These are phyloP conservation scores for Lepidium aucheri DNA, from an alignment of 345 rosid species.

Conservation along the genomic window DNA sequence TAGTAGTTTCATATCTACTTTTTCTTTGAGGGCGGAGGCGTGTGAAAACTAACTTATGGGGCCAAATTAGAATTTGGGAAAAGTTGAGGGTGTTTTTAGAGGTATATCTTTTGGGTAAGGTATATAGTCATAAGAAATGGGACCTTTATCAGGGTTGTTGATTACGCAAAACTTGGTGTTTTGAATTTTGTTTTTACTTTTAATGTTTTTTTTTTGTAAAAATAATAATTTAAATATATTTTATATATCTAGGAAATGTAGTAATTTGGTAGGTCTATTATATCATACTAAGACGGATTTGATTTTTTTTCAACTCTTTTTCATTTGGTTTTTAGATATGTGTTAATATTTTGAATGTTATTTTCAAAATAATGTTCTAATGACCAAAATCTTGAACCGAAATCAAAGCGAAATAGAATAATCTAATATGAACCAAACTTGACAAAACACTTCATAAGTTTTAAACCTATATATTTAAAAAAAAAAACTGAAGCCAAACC, in stretches of 20 bases:
- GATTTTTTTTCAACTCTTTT: too few relatives aligned
- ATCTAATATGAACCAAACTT: too few relatives aligned
- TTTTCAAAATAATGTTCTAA: too few relatives aligned
- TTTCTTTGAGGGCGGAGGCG: not conserved
- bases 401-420: too few relatives aligned
- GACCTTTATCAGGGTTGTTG: not conserved
- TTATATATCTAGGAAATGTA: not conserved
- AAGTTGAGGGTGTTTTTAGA: conserved; percentile 1
- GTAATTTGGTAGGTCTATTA: not conserved
- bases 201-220: not conserved
- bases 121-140: not conserved
- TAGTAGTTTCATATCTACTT: not conserved
- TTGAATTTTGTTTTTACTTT: not conserved
- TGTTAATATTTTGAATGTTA: too few relatives aligned
- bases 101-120: not conserved
- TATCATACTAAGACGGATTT: too few relatives aligned
- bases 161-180: not conserved
- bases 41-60: not conserved
- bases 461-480: too few relatives aligned
- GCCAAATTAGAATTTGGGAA: not conserved
- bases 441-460: too few relatives aligned
- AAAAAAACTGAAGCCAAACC: too few relatives aligned
- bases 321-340: too few relatives aligned
- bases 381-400: too few relatives aligned
- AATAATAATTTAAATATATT: not conserved